Evolutionary conservation across 2,329 filamentous ascomycete species (phyloP).

Genomic region (Colletotrichum kahawae): DNA sequence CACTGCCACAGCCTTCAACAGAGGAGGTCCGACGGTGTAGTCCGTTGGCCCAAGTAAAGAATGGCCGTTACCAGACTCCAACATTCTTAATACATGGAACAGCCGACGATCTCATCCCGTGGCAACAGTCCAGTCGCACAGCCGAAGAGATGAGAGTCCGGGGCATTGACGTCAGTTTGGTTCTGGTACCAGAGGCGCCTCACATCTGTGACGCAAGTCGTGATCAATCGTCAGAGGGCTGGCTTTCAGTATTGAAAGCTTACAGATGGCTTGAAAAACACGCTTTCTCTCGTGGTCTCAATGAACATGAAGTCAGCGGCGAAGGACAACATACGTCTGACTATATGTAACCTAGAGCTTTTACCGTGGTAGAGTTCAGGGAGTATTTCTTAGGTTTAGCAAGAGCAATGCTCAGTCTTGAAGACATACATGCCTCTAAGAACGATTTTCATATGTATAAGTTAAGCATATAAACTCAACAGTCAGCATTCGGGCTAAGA

Average conservation of each 20-base stretch:
- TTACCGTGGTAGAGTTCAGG: no score
- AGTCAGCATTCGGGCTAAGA: no score
- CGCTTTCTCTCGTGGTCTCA: background rate
- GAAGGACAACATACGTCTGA: no score
- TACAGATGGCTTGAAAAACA: background rate
- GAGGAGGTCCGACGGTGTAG: slow-evolving; percentile 11
- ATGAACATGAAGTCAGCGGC: background rate
- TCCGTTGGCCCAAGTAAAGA: slow-evolving; percentile 11
- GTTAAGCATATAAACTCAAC: no score
- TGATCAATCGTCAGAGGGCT: background rate
- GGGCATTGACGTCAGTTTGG: background rate
- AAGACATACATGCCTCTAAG: no score
- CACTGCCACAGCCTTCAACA: background rate
- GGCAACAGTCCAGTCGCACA: slow-evolving; percentile 3
- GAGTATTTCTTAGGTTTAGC: no score
- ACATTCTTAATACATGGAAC: slow-evolving; percentile 19
- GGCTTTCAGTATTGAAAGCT: background rate
- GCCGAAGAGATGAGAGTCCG: background rate
- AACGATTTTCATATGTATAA: no score
- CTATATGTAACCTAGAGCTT: no score
- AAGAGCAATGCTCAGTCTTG: no score
- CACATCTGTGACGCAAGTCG: slow-evolving; percentile 1
- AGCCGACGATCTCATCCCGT: slow-evolving; percentile 14
- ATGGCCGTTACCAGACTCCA: background rate
- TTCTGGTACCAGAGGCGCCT: background rate